Percentiles rank a stretch among this genome's conserved stretches.
phyloP scores from a whole-genome alignment of 441 rosid genomes.

The Populus hybrid region DNA sequence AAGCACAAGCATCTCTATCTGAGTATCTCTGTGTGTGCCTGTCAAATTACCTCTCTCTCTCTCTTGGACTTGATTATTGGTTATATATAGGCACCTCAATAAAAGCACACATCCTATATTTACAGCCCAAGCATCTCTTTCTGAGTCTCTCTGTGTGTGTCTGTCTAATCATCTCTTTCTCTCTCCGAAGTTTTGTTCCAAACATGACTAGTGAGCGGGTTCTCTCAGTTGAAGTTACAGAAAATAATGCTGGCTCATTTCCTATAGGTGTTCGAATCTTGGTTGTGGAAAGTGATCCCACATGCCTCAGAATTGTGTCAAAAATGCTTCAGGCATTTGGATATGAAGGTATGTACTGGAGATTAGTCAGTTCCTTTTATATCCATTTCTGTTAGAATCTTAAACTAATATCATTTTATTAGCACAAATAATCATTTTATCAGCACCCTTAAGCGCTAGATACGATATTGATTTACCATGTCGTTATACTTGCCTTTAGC shows the following conservation, averaged over 20 bases:
- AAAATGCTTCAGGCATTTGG: conserved; percentile 35
- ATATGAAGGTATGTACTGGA: conserved; percentile 31
- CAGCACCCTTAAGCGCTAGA: neutral
- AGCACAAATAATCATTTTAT: neutral
- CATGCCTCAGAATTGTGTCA: conserved; percentile 33
- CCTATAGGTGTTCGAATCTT: conserved; percentile 22
- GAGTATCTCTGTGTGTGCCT: neutral
- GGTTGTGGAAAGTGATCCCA: conserved; percentile 40
- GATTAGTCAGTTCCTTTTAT: conserved; percentile 1
- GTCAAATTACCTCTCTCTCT: neutral
- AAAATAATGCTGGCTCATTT: neutral
- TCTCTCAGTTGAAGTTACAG: conserved; percentile 11
- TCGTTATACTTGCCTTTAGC: neutral
- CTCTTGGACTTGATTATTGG: neutral
- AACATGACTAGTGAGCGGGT: conserved; percentile 22
- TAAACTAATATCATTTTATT: neutral
- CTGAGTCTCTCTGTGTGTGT: neutral
- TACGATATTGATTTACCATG: neutral
- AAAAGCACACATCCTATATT: neutral
- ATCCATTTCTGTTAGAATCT: neutral
- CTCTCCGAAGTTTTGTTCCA: neutral
- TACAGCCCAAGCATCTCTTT: neutral
- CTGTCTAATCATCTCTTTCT: neutral
- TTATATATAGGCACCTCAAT: neutral
- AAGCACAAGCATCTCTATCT: neutral